Conservation (phyloP, 2,329 filamentous ascomycete species). For the Rhytidhysteron rufulum region DNA sequence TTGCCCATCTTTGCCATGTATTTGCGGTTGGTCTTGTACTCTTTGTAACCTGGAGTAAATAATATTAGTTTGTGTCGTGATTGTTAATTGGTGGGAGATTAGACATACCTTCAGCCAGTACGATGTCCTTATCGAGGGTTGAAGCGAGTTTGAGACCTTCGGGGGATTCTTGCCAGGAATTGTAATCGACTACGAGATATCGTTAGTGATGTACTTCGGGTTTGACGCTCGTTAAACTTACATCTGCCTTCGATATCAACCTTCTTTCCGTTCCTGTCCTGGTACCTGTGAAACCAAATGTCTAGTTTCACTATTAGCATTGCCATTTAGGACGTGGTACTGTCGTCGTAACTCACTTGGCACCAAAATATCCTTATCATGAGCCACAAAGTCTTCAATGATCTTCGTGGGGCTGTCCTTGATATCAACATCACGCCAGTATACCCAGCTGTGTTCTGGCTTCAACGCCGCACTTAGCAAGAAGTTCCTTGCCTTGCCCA, state of each 20-base stretch:
- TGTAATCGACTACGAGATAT: conserved; percentile 75
- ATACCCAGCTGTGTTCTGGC: conserved; percentile 95
- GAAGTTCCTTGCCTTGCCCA: conserved; percentile 90
- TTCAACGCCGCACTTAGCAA: conserved; percentile 79
- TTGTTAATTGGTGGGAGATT: conserved; percentile 1
- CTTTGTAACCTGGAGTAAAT: conserved; percentile 71
- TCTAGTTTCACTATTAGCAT: conserved; percentile 51
- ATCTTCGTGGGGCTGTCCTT: conserved; percentile 83
- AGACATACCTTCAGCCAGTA: conserved; percentile 79
- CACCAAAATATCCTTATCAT: conserved; percentile 88
- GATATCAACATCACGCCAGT: conserved; percentile 98
- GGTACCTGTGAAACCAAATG: conserved; percentile 93
- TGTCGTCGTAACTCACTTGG: conserved; percentile 67
- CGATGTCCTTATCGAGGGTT: conserved; percentile 70
- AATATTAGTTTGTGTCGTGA: not conserved
- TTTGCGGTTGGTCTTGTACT: conserved; percentile 84
- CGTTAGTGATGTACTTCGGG: conserved; percentile 9
- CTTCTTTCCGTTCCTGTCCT: conserved; percentile 57
- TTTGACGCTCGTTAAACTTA: conserved; percentile 37
- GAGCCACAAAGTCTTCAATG: conserved; percentile 90
- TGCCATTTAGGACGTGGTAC: not conserved
- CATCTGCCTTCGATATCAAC: conserved; percentile 90
- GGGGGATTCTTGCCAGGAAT: conserved; percentile 95
- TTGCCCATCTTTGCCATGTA: conserved; percentile 92
- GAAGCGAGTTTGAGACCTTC: conserved; percentile 73